These are phyloP conservation scores for Scleroderma citrinum DNA, from an alignment of 768 basidiomycete genomes.

Conservation along the genomic window DNA sequence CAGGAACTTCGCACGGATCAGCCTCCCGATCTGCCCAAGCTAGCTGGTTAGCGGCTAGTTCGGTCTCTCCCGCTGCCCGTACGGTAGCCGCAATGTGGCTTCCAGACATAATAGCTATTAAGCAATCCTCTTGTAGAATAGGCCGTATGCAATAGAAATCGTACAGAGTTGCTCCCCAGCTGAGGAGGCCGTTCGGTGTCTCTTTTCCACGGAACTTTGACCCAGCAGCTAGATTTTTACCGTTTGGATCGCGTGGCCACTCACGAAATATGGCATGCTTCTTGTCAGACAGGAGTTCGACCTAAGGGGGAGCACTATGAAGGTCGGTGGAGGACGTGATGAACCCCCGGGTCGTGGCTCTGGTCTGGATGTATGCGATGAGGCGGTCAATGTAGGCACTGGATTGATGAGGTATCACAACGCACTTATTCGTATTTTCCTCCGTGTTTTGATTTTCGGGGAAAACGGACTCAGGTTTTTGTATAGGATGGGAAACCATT, in stretches of 20 bases:
- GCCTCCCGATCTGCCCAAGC: constrained; percentile 20
- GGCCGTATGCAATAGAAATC: constrained; percentile 18
- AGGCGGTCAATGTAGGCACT: too few species aligned
- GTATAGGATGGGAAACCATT: too few species aligned
- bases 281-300: constrained; percentile 1
- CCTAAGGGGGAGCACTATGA: constrained; percentile 6
- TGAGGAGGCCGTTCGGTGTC: constrained; percentile 14
- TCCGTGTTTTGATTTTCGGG: too few species aligned
- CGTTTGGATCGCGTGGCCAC: constrained; percentile 23
- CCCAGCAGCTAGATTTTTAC: constrained; percentile 1
- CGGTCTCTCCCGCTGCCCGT: constrained; percentile 11
- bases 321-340: neutral
- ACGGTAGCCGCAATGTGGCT: constrained; percentile 14
- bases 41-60: constrained; percentile 10
- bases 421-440: too few species aligned
- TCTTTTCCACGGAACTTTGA: constrained; percentile 8
- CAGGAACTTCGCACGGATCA: constrained; percentile 12
- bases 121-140: neutral
- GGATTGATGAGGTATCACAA: too few species aligned
- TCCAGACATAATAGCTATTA: constrained; percentile 9
- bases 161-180: constrained; percentile 25
- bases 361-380: too few species aligned
- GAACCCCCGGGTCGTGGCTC: too few species aligned
- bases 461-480: too few species aligned
- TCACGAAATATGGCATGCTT: constrained; percentile 17